A percentile compares a stretch with the other conserved stretches of the same genome.
phyloP scores from a whole-genome alignment of 768 basidiomycete species.

The Mrakia blollopis region DNA sequence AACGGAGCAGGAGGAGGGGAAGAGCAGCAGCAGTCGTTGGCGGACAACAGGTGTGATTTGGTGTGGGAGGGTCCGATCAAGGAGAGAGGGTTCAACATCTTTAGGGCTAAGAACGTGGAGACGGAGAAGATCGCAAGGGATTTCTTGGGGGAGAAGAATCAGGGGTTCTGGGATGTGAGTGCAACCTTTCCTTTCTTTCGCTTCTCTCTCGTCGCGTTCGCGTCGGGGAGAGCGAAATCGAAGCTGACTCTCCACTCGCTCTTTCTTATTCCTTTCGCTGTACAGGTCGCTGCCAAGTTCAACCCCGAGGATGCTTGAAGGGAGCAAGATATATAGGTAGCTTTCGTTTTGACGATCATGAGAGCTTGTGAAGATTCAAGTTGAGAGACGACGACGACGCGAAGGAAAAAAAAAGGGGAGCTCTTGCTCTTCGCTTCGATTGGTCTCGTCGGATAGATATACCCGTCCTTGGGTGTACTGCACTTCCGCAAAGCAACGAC shows the following conservation, averaged over 20 bases:
- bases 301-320: not conserved
- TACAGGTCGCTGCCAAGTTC: conserved; percentile 14
- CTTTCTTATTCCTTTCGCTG: not conserved
- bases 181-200: not conserved
- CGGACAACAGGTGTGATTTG: conserved; percentile 79
- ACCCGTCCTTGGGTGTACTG: too few relatives aligned
- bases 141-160: conserved; percentile 72
- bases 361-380: not conserved
- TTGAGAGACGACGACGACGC: too few relatives aligned
- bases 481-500: too few relatives aligned
- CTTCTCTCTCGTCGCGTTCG: not conserved
- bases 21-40: conserved; percentile 58
- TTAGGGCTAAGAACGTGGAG: conserved; percentile 59
- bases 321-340: not conserved
- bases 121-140: conserved; percentile 77
- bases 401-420: too few relatives aligned
- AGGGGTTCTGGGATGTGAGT: conserved; percentile 76
- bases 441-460: too few relatives aligned
- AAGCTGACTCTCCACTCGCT: not conserved
- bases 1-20: conserved; percentile 49
- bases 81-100: conserved; percentile 71
- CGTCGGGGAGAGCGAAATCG: too few relatives aligned
- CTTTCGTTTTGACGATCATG: not conserved
- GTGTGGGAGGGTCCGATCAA: conserved; percentile 89
- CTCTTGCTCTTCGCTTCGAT: too few relatives aligned